A percentile compares a stretch with the other conserved stretches of the same genome.
Conservation (phyloP, 306 rosid genomes). For the Gastrolobium villosum region DNA sequence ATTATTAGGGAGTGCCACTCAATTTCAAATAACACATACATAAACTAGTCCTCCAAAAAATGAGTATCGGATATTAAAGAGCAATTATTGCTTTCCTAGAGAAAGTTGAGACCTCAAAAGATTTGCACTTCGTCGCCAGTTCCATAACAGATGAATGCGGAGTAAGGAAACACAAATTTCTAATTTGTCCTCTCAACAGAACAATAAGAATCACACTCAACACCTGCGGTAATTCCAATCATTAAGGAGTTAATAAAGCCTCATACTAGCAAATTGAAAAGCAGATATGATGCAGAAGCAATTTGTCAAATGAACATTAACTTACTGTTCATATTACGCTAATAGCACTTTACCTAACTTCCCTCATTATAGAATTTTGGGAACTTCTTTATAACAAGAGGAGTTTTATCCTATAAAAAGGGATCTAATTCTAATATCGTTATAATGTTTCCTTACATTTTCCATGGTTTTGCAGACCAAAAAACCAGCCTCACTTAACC, state of each 20-base stretch:
- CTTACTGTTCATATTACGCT: not conserved
- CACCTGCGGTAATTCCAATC: conserved; percentile 39
- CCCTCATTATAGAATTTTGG: not conserved
- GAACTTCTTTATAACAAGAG: not conserved
- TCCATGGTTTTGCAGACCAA: conserved; percentile 5
- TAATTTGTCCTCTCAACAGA: conserved; percentile 19
- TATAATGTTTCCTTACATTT: conserved; percentile 1
- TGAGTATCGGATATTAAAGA: not conserved
- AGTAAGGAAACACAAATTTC: conserved; percentile 17
- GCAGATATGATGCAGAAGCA: conserved; percentile 6
- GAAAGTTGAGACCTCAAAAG: conserved; percentile 31
- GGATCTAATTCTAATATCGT: conserved; percentile 13
- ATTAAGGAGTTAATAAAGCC: conserved; percentile 21
- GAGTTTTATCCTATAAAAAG: not conserved
- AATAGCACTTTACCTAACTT: not conserved
- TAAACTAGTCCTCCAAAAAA: conserved; percentile 8
- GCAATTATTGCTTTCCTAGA: not conserved
- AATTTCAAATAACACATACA: not conserved
- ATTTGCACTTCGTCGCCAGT: not conserved
- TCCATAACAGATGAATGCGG: not conserved
- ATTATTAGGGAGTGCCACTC: conserved; percentile 21
- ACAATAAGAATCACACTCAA: not conserved
- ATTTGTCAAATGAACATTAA: conserved; percentile 1
- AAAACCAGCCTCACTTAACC: conserved; percentile 6
- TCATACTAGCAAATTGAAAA: not conserved